Evolutionary conservation across 768 basidiomycete genomes (phyloP), one percentile per base, ranked within the genome.

Genomic region (Fomitopsis pulvina): DNA sequence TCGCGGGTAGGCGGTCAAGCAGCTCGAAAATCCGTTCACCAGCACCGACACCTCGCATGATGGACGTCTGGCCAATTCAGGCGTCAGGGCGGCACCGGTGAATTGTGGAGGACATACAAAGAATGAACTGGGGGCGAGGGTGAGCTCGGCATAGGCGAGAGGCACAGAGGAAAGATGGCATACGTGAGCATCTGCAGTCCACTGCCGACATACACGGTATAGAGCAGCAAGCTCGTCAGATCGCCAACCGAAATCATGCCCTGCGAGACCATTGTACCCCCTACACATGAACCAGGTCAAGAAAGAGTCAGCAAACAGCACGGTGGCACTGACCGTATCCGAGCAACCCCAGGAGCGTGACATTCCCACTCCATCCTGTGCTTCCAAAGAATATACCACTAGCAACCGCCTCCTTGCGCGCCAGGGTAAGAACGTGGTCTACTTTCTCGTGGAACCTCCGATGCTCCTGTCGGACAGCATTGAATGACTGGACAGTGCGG

Each of bases 31-130:
- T 85, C 20, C 95, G 86, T 0, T 80, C 78, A 16, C 92, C 91
- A 1, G 95, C 94, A 50, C 95, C 95, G 45, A 97, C 83, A 47
- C 91, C 95, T 47, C 92, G 91, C 95, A 98, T 98, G 48, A 98
- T 84, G 34, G 92, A 93, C 9, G 90, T 80, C 88, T 91, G 54
- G 9, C 39, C 27, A 22, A 29, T 18, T 45, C 22, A 53, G 20
- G 37, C 47, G 52, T 44, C 25, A 34, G 28, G 28, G 8, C 21
- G 18, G 4, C 12, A 12, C 30, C 8, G 3, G 11, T 25, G 9
- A 8, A 20, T 28, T 26, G 37, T 46, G 34, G 54, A 58, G 52
- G 26, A 24, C 66, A 53, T 64, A 71, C 70, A 54, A 70, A 68
- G 50, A 73, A 71, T 22, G 66, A 64, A 3, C 71, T 74, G 51